Evolutionary conservation across 371 early-diverging fungal genomes (phyloP), one percentile per base, ranked within the genome.

Genomic region (Umbelopsis sp.): DNA sequence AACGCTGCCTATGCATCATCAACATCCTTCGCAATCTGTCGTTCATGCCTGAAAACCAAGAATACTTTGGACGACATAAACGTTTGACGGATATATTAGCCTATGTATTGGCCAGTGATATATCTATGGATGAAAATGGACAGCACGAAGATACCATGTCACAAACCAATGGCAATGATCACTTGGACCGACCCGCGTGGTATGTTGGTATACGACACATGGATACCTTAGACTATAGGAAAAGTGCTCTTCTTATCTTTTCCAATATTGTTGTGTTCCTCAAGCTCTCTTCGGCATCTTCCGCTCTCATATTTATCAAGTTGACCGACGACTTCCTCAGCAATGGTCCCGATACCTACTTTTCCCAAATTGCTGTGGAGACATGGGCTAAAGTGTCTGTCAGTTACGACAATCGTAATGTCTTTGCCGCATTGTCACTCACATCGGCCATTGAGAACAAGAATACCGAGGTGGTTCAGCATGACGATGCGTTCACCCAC

Each of bases 1-100:
- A 84, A 50, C 70, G 82, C 45, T 81, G 82, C 29, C 63, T 81
- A n/a, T 84, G 84, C 37, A 73, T 84, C 2, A 74, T 85, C 62
- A 86, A 86, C 65, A 79, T 86, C 44, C 72, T 91, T 25, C 84
- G 89, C 29, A 91, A 90, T 62, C 66, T 91, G 50, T 88, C 91
- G 8, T 91, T 91, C 72, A 76, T 86, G 70, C 79, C 76, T 1
- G 84, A 81, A 11, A 91, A 91, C 70, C 78, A 83, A 50, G 84
- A 85, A 53, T 90, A 80, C 63, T 74, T 89, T 22, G 88, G 88
- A 4, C 74, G 72, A 11, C 84, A 89, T 63, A 65, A 67, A 6
- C 87, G 90, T 9, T 88, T 90, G 75, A 69, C 86, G 4, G 66
- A 71, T 0, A 67, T 81, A 0, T 37, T 88, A 63, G 65, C 72